A percentile compares a stretch with the other conserved stretches of the same genome.
These are phyloP conservation scores for Clarireedia hainanense DNA, from an alignment of 2,329 filamentous ascomycete genomes.

Conservation along the genomic window DNA sequence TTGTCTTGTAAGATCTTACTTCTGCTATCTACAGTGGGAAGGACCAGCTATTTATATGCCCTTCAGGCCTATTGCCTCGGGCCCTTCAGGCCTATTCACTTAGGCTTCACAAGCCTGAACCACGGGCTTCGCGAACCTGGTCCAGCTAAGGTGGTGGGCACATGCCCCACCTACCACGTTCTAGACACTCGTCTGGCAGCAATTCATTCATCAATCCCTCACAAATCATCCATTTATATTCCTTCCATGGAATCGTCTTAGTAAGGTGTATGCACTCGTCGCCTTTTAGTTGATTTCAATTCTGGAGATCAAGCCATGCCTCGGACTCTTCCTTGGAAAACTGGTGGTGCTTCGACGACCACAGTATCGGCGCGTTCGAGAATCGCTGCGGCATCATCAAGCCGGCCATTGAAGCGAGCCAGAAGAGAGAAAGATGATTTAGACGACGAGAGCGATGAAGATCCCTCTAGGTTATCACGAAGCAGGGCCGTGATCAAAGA, in stretches of 20 bases:
- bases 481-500: neutral
- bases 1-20: too few species aligned
- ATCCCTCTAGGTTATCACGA: neutral
- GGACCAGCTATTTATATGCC: too few species aligned
- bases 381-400: neutral
- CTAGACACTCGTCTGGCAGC: too few species aligned
- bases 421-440: slow-evolving; percentile 5
- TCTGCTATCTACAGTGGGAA: too few species aligned
- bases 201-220: neutral
- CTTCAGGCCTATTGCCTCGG: too few species aligned
- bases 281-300: neutral
- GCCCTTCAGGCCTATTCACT: too few species aligned
- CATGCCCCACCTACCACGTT: too few species aligned
- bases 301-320: slow-evolving; percentile 15
- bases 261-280: too few species aligned
- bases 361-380: slow-evolving; percentile 5
- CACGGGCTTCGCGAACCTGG: too few species aligned
- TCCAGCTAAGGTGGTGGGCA: too few species aligned
- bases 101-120: too few species aligned
- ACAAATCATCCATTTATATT: neutral
- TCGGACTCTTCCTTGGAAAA: slow-evolving; percentile 23
- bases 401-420: slow-evolving; percentile 11
- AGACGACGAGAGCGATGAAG: neutral
- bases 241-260: neutral
- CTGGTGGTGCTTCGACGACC: slow-evolving; percentile 7